These are phyloP conservation scores for Pleurotus cornucopiae DNA, from an alignment of 768 basidiomycete species.

Conservation along the genomic window DNA sequence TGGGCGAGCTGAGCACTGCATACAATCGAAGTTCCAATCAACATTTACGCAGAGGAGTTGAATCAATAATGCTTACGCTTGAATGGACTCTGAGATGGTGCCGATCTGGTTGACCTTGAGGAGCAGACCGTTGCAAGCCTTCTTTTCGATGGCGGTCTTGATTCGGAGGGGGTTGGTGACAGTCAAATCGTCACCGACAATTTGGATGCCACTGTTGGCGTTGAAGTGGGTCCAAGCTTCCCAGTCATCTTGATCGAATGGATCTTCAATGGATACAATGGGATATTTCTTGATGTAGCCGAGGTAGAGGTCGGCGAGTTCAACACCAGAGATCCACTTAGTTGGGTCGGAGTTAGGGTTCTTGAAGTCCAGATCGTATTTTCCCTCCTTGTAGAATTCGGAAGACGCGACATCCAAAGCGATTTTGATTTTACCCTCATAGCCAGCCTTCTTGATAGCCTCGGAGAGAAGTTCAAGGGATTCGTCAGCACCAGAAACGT, in stretches of 20 bases:
- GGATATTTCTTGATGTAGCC: conserved; percentile 89
- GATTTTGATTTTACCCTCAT: conserved; percentile 98
- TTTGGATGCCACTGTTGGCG: conserved; percentile 72
- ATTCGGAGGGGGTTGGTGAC: conserved; percentile 97
- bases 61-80: conserved; percentile 66
- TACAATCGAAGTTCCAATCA: neutral
- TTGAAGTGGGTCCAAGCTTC: conserved; percentile 96
- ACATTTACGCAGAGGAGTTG: neutral
- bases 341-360: conserved; percentile 98
- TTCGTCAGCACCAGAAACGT: conserved; percentile 95
- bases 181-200: conserved; percentile 94
- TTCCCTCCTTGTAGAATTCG: conserved; percentile 99
- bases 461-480: conserved; percentile 92
- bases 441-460: conserved; percentile 97
- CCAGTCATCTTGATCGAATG: conserved; percentile 99
- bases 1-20: conserved; percentile 89
- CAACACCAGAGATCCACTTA: conserved; percentile 90
- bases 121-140: conserved; percentile 97
- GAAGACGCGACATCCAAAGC: conserved; percentile 98
- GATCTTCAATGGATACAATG: conserved; percentile 94
- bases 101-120: conserved; percentile 99
- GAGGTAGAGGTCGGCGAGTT: conserved; percentile 93
- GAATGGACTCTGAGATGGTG: conserved; percentile 97
- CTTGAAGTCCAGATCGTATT: conserved; percentile 99
- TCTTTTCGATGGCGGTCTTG: conserved; percentile 99